phyloP scores from a whole-genome alignment of 768 basidiomycete species.

The Mycena leptocephala region DNA sequence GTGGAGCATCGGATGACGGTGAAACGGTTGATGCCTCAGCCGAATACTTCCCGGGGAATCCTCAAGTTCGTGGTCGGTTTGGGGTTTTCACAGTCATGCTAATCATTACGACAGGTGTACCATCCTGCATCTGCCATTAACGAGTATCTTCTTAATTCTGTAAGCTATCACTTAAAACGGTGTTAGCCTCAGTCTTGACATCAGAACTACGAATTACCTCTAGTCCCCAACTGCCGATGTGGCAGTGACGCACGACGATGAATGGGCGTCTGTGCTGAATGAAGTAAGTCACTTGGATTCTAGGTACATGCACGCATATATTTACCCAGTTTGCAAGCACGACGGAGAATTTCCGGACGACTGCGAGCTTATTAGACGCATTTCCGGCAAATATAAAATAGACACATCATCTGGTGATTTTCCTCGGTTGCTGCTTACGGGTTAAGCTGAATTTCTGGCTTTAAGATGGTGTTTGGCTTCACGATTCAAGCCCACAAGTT shows the following conservation, averaged over 20 bases:
- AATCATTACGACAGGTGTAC: not conserved
- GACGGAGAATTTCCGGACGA: constrained; percentile 4
- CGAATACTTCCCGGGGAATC: too few relatives aligned
- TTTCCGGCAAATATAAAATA: not conserved
- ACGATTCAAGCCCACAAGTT: too few relatives aligned
- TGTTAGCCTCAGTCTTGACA: not conserved
- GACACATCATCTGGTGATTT: too few relatives aligned
- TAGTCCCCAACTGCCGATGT: not conserved
- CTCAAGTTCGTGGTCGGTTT: too few relatives aligned
- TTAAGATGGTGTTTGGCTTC: too few relatives aligned
- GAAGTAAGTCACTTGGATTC: not conserved
- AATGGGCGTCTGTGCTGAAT: not conserved
- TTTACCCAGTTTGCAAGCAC: not conserved
- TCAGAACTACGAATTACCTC: too few relatives aligned
- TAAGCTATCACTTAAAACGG: not conserved
- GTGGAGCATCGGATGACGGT: too few relatives aligned
- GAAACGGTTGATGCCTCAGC: too few relatives aligned
- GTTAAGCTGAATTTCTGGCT: too few relatives aligned
- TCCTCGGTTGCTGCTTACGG: too few relatives aligned
- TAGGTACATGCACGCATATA: not conserved
- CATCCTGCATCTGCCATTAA: constrained; percentile 15
- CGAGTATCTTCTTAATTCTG: not conserved
- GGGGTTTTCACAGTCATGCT: too few relatives aligned
- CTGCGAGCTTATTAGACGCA: not conserved
- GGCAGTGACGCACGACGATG: constrained; percentile 16